Evolutionary conservation across 139 green algal genomes (phyloP).

Genomic region (Zygnema circumcarinatum): DNA sequence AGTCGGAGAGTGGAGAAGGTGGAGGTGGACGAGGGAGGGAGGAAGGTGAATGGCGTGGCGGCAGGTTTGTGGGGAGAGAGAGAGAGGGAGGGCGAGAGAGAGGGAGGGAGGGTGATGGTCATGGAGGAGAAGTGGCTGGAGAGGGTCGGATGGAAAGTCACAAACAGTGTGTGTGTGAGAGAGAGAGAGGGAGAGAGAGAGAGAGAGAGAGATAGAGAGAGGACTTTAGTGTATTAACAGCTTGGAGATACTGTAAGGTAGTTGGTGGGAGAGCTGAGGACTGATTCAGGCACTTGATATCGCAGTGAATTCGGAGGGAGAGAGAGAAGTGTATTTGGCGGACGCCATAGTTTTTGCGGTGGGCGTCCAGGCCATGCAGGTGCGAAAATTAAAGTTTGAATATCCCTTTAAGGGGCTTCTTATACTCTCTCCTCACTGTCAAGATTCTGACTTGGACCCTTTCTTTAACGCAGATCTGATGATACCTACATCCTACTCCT

Average conservation of each 20-base stretch:
- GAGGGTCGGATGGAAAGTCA: no score
- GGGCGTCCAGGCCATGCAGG: conserved; percentile 56
- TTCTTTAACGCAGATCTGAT: not conserved
- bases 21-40: not conserved
- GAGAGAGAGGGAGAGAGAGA: not conserved
- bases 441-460: no score
- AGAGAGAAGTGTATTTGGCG: conserved; percentile 19
- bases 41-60: not conserved
- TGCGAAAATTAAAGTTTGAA: no score
- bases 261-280: no score
- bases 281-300: no score
- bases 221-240: no score
- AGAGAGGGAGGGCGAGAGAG: not conserved
- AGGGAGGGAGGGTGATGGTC: not conserved
- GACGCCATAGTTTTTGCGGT: conserved; percentile 61
- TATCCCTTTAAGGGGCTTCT: no score
- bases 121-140: not conserved
- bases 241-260: no score
- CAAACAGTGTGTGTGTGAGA: no score
- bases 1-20: conserved; percentile 18
- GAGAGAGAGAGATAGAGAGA: not conserved
- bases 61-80: not conserved
- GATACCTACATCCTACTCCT: not conserved
- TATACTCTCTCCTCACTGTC: no score
- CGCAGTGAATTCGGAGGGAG: not conserved